phyloP scores from a whole-genome alignment of 495 filamentous ascomycete species.

The Podospora pseudoanserina region DNA sequence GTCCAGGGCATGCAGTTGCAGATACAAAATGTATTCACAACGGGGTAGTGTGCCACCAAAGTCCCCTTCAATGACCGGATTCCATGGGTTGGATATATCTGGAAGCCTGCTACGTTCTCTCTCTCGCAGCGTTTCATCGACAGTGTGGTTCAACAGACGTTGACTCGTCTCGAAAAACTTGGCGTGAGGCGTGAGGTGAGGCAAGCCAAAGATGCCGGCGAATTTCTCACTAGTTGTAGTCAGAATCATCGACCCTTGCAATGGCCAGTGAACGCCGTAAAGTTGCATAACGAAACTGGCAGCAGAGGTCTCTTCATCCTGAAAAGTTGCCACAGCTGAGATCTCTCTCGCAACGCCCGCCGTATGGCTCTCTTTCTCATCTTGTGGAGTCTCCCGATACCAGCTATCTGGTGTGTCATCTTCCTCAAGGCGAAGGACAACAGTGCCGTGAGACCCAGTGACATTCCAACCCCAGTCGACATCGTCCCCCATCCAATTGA shows the following conservation, averaged over 20 bases:
- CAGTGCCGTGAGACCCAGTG: constrained; percentile 57
- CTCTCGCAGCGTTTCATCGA: constrained; percentile 61
- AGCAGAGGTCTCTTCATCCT: constrained; percentile 63
- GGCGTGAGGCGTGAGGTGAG: constrained; percentile 69
- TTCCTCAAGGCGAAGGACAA: constrained; percentile 50
- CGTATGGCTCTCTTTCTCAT: constrained; percentile 14
- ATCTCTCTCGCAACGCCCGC: constrained; percentile 53
- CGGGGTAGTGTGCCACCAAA: constrained; percentile 59
- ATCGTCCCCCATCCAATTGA: constrained; percentile 37
- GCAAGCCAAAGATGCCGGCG: constrained; percentile 79
- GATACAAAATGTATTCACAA: constrained; percentile 85
- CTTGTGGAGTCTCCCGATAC: constrained; percentile 30
- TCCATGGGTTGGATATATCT: constrained; percentile 54
- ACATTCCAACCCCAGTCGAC: constrained; percentile 64
- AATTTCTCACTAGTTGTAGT: constrained; percentile 92
- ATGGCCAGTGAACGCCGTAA: constrained; percentile 78
- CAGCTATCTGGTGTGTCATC: constrained; percentile 42
- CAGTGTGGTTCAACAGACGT: constrained; percentile 63
- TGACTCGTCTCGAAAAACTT: constrained; percentile 66
- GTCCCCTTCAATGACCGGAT: constrained; percentile 58
- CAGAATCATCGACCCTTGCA: constrained; percentile 69
- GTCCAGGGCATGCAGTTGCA: constrained; percentile 69
- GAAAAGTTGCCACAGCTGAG: constrained; percentile 60
- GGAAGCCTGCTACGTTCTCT: constrained; percentile 50
- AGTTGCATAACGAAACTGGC: constrained; percentile 71